phyloP scores from a whole-genome alignment of 2,329 filamentous ascomycete species.

The Penicillium brevicompactum region DNA sequence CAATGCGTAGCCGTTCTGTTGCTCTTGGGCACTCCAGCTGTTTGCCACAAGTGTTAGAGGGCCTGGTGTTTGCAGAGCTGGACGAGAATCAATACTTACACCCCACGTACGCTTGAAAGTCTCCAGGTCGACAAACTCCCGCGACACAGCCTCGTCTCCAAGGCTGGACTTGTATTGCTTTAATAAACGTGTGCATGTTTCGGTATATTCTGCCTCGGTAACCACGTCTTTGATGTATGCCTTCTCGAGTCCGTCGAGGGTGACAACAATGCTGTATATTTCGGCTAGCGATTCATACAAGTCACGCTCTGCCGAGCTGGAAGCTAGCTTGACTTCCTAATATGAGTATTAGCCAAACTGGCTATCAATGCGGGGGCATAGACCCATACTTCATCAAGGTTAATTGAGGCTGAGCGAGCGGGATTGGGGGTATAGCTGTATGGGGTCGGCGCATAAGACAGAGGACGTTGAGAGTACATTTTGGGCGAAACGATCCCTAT shows the following conservation, averaged over 20 bases:
- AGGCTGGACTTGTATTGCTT: slow-evolving; percentile 97
- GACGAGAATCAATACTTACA: slow-evolving; percentile 55
- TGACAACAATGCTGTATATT: slow-evolving; percentile 96
- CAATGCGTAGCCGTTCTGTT: slow-evolving; percentile 87
- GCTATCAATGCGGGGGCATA: slow-evolving; percentile 5
- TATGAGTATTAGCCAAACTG: slow-evolving; percentile 20
- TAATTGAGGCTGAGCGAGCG: slow-evolving; percentile 82
- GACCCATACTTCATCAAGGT: slow-evolving; percentile 76
- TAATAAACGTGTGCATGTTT: slow-evolving; percentile 88
- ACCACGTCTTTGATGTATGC: slow-evolving; percentile 96
- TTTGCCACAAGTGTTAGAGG: slow-evolving; percentile 5
- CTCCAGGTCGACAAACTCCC: slow-evolving; percentile 83
- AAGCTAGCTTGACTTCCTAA: slow-evolving; percentile 89
- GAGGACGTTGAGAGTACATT: slow-evolving; percentile 55
- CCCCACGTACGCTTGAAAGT: slow-evolving; percentile 91
- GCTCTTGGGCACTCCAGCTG: slow-evolving; percentile 93
- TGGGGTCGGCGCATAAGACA: slow-evolving; percentile 85
- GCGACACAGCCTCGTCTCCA: slow-evolving; percentile 86
- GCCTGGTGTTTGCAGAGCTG: background rate
- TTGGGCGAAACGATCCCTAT: background rate
- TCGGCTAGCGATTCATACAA: slow-evolving; percentile 95
- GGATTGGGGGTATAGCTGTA: slow-evolving; percentile 90
- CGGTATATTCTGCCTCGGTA: slow-evolving; percentile 87
- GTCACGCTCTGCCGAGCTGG: slow-evolving; percentile 84
- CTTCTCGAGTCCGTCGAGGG: slow-evolving; percentile 91